A percentile compares a stretch with the other conserved stretches of the same genome.
phyloP scores from a whole-genome alignment of 1,139 yeast genomes.

The Diutina catenulata region DNA sequence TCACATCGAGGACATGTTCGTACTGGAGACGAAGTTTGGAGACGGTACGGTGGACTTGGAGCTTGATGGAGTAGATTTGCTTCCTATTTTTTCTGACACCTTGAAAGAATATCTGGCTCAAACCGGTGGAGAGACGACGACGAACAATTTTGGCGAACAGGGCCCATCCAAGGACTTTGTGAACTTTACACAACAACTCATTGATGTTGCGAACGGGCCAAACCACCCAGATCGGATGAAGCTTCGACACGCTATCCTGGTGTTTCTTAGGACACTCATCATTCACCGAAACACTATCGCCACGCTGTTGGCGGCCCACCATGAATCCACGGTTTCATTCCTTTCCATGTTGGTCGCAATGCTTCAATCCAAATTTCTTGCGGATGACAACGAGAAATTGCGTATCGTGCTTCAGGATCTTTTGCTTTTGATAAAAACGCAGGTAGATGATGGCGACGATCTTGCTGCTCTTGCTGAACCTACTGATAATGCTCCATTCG shows the following conservation, averaged over 20 bases:
- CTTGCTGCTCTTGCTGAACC: not conserved
- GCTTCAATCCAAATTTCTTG: conserved; percentile 29
- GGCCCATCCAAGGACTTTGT: not conserved
- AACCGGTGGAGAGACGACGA: not conserved
- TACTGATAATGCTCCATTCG: not conserved
- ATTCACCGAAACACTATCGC: conserved; percentile 40
- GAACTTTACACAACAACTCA: not conserved
- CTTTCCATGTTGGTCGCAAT: conserved; percentile 34
- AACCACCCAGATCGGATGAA: not conserved
- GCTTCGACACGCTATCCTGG: conserved; percentile 18
- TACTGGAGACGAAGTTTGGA: not conserved
- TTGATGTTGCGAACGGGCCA: not conserved
- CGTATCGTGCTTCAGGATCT: conserved; percentile 54
- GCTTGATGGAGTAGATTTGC: not conserved
- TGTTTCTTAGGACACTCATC: conserved; percentile 45
- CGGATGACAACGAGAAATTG: conserved; percentile 32
- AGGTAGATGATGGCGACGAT: conserved; percentile 11
- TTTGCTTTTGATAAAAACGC: conserved; percentile 40
- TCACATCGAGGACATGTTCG: not conserved
- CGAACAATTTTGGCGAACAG: no score
- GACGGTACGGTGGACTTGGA: not conserved
- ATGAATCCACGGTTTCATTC: conserved; percentile 24
- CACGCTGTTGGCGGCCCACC: conserved; percentile 19
- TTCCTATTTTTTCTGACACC: conserved; percentile 1
- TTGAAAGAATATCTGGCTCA: not conserved